These are phyloP conservation scores for Aspergillus ustus DNA, from an alignment of 2,329 filamentous ascomycete genomes.

Conservation along the genomic window DNA sequence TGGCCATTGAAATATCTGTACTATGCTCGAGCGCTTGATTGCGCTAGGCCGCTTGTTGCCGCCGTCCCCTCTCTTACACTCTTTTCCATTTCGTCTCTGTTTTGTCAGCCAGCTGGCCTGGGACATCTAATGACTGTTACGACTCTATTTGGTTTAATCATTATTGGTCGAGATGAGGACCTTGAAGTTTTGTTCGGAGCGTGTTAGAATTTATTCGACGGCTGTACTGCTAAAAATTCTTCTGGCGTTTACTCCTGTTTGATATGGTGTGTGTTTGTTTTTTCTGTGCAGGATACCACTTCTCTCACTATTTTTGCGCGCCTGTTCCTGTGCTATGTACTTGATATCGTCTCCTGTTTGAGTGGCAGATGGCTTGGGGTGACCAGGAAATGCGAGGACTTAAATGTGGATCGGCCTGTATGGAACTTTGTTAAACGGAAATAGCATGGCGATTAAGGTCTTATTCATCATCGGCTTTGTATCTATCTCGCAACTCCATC, in stretches of 20 bases:
- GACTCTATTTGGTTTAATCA: slow-evolving; percentile 26
- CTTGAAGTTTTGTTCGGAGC: slow-evolving; percentile 26
- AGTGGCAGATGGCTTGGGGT: slow-evolving; percentile 7
- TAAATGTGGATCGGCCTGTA: slow-evolving; percentile 1
- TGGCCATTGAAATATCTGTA: slow-evolving; percentile 39
- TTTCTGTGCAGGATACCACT: slow-evolving; percentile 38
- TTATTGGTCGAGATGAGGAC: slow-evolving; percentile 14
- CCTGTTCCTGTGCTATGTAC: slow-evolving; percentile 21
- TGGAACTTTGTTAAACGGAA: background rate
- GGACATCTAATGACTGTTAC: slow-evolving; percentile 28
- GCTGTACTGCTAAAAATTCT: slow-evolving; percentile 27
- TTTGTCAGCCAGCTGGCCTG: slow-evolving; percentile 24
- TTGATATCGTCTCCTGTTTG: slow-evolving; percentile 14
- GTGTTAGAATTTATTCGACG: slow-evolving; percentile 30
- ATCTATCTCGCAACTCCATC: slow-evolving; percentile 4
- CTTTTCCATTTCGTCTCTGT: slow-evolving; percentile 19
- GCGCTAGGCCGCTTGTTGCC: slow-evolving; percentile 16
- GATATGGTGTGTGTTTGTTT: slow-evolving; percentile 13
- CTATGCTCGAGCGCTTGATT: slow-evolving; percentile 7
- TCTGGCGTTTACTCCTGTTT: slow-evolving; percentile 29
- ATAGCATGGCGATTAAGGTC: background rate
- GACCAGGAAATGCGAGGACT: background rate
- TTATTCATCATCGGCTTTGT: background rate
- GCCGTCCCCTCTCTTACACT: slow-evolving; percentile 20
- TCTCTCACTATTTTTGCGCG: slow-evolving; percentile 24